These are phyloP conservation scores for Nothophaeocryptopus gaeumannii DNA, from an alignment of 2,329 filamentous ascomycete genomes.

Conservation along the genomic window DNA sequence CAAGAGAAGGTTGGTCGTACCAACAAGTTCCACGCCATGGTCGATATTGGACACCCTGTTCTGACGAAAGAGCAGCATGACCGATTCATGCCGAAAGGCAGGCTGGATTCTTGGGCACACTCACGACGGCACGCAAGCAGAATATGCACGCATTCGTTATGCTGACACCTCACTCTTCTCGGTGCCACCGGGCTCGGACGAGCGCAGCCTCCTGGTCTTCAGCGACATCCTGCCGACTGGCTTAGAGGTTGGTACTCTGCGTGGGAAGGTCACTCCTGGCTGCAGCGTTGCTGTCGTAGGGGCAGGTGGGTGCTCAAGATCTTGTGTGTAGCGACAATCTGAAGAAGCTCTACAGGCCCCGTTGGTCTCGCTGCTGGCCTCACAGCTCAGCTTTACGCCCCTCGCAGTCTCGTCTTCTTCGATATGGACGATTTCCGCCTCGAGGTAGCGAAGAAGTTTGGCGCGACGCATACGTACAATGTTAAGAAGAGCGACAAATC, in stretches of 20 bases:
- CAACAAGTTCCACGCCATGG: background rate
- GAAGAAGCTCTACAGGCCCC: slow-evolving; percentile 40
- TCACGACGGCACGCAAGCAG: slow-evolving; percentile 56
- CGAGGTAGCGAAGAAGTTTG: slow-evolving; percentile 47
- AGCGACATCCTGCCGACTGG: slow-evolving; percentile 59
- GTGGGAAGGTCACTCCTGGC: slow-evolving; percentile 52
- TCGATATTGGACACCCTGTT: background rate
- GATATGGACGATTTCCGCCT: slow-evolving; percentile 52
- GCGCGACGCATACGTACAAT: slow-evolving; percentile 46
- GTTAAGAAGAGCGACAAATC: slow-evolving; percentile 38
- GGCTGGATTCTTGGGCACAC: slow-evolving; percentile 57
- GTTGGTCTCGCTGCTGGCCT: slow-evolving; percentile 57
- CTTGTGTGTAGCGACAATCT: background rate
- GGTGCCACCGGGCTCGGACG: slow-evolving; percentile 44
- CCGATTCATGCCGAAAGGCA: slow-evolving; percentile 53
- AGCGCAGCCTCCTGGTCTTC: slow-evolving; percentile 48
- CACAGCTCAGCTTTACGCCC: slow-evolving; percentile 55
- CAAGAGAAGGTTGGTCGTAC: slow-evolving; percentile 34
- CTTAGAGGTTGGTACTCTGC: slow-evolving; percentile 54
- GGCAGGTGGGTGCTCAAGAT: slow-evolving; percentile 24
- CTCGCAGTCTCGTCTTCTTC: slow-evolving; percentile 51
- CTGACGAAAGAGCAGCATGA: slow-evolving; percentile 41
- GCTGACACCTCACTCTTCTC: slow-evolving; percentile 50
- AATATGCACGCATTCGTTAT: slow-evolving; percentile 54
- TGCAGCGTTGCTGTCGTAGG: slow-evolving; percentile 55